Conservation (phyloP, 208 protist genomes). For the Leishmania lainsoni region DNA sequence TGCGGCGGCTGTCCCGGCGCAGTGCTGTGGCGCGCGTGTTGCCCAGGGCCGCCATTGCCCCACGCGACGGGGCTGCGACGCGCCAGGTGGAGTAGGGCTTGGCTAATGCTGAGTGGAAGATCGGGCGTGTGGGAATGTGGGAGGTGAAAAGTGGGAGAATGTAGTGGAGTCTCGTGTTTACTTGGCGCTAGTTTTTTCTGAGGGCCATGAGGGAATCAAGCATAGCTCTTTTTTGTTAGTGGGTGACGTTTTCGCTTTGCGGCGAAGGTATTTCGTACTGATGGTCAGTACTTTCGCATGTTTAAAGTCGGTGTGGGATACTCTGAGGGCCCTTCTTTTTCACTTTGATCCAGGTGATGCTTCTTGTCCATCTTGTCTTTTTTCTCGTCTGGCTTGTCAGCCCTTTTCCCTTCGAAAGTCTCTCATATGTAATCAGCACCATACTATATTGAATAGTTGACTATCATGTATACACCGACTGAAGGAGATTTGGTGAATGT, state of each 20-base stretch:
- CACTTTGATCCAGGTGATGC: neutral
- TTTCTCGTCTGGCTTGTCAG: neutral
- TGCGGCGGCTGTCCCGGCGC: no score
- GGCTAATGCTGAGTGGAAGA: no score
- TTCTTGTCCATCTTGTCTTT: neutral
- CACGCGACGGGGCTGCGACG: no score
- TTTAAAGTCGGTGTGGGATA: neutral
- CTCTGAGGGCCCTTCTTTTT: neutral
- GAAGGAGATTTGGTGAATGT: conserved; percentile 65
- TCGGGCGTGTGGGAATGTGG: no score
- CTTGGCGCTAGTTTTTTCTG: no score
- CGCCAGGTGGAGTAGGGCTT: no score
- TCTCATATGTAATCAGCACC: neutral
- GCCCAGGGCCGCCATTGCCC: no score
- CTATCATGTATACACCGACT: conserved; percentile 48
- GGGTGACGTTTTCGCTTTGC: neutral
- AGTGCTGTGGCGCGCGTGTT: no score
- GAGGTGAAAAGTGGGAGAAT: no score
- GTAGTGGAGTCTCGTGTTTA: no score
- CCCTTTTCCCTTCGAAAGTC: conserved; percentile 6
- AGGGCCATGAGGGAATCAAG: no score
- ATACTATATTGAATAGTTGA: neutral
- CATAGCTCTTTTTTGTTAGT: neutral
- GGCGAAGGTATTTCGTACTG: neutral
- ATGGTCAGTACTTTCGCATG: neutral